Conservation (phyloP, 768 basidiomycete species). For the Boletus patriciae region DNA sequence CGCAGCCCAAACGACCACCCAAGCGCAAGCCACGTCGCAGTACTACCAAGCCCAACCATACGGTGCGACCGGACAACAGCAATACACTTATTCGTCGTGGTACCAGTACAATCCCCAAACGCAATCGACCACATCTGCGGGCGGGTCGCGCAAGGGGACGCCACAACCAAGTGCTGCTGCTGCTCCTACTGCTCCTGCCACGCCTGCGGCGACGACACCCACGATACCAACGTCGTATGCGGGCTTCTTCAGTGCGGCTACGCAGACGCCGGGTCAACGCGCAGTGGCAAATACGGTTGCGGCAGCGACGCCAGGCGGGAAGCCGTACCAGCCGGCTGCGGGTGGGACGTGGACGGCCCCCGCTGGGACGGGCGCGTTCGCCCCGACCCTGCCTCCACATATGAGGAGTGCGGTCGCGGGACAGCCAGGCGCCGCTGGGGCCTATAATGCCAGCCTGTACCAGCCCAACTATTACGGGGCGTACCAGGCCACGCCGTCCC, state of each 20-base stretch:
- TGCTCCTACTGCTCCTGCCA: constrained; percentile 21
- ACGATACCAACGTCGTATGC: constrained; percentile 41
- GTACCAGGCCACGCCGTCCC: constrained; percentile 34
- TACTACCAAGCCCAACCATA: constrained; percentile 41
- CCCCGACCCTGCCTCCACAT: constrained; percentile 45
- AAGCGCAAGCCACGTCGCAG: constrained; percentile 32
- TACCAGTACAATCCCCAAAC: constrained; percentile 42
- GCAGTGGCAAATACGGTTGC: constrained; percentile 59
- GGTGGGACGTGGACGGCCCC: constrained; percentile 30
- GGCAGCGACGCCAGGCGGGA: constrained; percentile 24
- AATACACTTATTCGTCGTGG: constrained; percentile 46
- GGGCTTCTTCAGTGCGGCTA: constrained; percentile 38
- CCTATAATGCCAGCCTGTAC: constrained; percentile 23
- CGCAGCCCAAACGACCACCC: constrained; percentile 24
- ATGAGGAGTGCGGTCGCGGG: constrained; percentile 32
- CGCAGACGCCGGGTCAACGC: constrained; percentile 40
- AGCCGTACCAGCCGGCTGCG: constrained; percentile 32
- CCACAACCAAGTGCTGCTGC: constrained; percentile 41
- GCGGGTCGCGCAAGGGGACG: constrained; percentile 42
- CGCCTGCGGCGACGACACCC: constrained; percentile 27
- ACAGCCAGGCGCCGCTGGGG: constrained; percentile 22
- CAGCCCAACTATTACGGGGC: constrained; percentile 34
- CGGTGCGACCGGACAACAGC: constrained; percentile 36
- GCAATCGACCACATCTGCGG: constrained; percentile 21
- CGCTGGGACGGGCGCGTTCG: constrained; percentile 17